Base-by-base conservation (phyloP, 495 filamentous ascomycete species). In the Entonaema liquescens region DNA sequence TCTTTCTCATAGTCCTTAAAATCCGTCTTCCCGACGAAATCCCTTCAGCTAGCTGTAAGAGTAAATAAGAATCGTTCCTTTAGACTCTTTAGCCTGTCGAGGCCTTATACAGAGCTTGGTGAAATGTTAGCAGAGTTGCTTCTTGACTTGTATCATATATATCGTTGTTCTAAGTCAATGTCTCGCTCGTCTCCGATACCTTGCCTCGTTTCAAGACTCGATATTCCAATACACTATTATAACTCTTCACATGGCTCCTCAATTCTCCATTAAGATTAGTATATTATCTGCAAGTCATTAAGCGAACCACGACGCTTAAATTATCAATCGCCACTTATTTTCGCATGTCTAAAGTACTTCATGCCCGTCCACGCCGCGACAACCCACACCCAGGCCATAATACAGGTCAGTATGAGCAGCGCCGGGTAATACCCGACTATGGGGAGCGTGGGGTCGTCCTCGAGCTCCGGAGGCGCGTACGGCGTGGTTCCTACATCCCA, bases 321-420 rank as follows among this genome's bases (percentile, higher is more conserved):
- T 2, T 3, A 50, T 75, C 64, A 85, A 66, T 85, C 83, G 15
- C 81, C 80, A 40, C 78, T 82, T 19, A 98, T 96, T 80, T 97
- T 95, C 5, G 95, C 95, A 86, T 99, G 95, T 74, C 92, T 90
- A 74, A 99, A 99, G 80, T 98, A 98, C 79, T 99, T 99, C 95
- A 99, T 98, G 4, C 95, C 95, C 19, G 97, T 88, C 95, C 95
- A 99, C 13, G 96, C 96, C 61, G 96, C 89, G 33, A 95, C 88
- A 31, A 98, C 94, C 95, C 95, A 99, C 26, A 98, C 93, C 95
- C 95, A 99, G 5, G 94, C 93, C 94, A 99, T 97, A 35, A 99
- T 91, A 40, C 89, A 89, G 36, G 94, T 98, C 64, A 98, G 79
- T 65, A 98, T 93, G 55, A 97, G 92, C 76, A 99, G 77, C 23